These are phyloP conservation scores for Monilinia laxa DNA, from an alignment of 2,329 filamentous ascomycete genomes.

Conservation along the genomic window DNA sequence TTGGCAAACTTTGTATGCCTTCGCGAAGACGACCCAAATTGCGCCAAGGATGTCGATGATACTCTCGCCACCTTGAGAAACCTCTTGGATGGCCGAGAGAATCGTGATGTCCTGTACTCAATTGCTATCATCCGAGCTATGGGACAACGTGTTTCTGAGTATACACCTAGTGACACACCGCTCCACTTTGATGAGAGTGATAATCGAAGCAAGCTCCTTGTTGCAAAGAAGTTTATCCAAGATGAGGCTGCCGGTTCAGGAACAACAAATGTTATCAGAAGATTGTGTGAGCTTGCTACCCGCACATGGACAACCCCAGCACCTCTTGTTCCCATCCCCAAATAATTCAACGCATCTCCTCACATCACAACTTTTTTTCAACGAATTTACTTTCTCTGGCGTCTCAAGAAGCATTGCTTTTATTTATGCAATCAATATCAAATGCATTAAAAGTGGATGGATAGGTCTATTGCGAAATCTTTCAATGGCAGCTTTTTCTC, in stretches of 20 bases:
- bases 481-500: constrained; percentile 4
- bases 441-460: constrained; percentile 20
- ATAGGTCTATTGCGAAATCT: not conserved
- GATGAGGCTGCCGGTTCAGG: constrained; percentile 65
- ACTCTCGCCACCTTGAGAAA: constrained; percentile 64
- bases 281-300: constrained; percentile 66
- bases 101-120: constrained; percentile 86
- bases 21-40: constrained; percentile 58
- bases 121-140: constrained; percentile 78
- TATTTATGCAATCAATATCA: constrained; percentile 14
- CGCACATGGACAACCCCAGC: constrained; percentile 42
- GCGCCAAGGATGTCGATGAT: constrained; percentile 61
- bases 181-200: constrained; percentile 66
- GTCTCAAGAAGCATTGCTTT: constrained; percentile 17
- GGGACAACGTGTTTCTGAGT: constrained; percentile 62
- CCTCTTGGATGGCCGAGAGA: constrained; percentile 77
- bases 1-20: constrained; percentile 71
- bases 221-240: constrained; percentile 68
- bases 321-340: constrained; percentile 15
- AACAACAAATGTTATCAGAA: constrained; percentile 71
- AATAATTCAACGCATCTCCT: constrained; percentile 11
- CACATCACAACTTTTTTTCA: not conserved
- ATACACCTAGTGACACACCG: constrained; percentile 55
- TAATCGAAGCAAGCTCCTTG: constrained; percentile 63
- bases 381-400: constrained; percentile 22